Evolutionary conservation across 169 alveolate genomes (phyloP), one percentile per base, ranked within the genome.

Genomic region (Plasmodium gonderi): DNA sequence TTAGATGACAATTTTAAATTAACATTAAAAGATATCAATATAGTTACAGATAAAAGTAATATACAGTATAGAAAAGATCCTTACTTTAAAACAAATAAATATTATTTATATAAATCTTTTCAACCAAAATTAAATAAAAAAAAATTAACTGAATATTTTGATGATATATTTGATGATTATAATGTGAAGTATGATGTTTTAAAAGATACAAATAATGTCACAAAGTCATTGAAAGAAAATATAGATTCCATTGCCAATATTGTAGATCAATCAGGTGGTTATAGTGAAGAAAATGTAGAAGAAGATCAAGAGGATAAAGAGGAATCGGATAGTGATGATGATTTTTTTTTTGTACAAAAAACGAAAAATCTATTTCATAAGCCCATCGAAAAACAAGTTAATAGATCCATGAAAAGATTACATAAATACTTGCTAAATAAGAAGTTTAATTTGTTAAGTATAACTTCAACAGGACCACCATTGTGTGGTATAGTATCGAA

Each of bases 391-490:
- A 29, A 51, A 3, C 14, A 0, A 9, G 14, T 51, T 14, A 42
- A 31, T 23, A 76, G 80, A 78, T 26, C 26, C 3, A 17, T 89
- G 23, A 77, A 89, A 44, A 77, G 94, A 29, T 64, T 89, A 31
- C 94, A 89, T 79, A 42, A 29, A 47, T 76, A 89, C 38, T 29
- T 89, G 23, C 54, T 89, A 31, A 68, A 89, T 78, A 89, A 77
- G 49, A 89, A 89, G 36, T 12, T 89, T 77, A 89, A 44, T 45
- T 65, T 89, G 17, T 42, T 36, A 42, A 40, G 67, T 77, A 33
- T 54, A 12, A 47, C 80, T n/a, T 20, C 75, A 33, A 89, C 94
- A 14, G 90, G 40, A 14, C 90, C 94, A 0, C 94, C 94, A 4
- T 49, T 89, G 45, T 14, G 20, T 68, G 94, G 94, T 29, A 6